Base-by-base conservation (phyloP, 2,329 filamentous ascomycete species). In the Colletotrichum sp. region DNA sequence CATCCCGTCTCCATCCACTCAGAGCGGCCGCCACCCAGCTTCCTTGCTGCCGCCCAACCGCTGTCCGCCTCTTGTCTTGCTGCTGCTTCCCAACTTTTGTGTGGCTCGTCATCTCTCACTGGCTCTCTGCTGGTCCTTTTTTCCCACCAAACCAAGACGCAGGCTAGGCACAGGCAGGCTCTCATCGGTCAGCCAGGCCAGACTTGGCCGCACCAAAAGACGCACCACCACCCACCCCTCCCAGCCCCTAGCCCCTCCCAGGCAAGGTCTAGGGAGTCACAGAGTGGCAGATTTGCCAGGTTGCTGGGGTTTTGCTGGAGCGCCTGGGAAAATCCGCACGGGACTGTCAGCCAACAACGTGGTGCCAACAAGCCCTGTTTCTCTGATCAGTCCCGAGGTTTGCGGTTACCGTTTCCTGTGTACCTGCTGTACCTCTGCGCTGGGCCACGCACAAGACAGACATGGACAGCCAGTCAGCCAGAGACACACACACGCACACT, bases 331-430 rank as follows among this genome's bases (percentile, higher is more conserved):
- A 69, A 59, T 49, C 63, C 34, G 59, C 75, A 55, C 65, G 79
- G 80, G 78, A 78, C 80, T 80, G 72, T 76, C 79, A 78, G 80
- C 80, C 81, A 81, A 81, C 79, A 79, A 78, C 78, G 80, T 82
- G 81, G 79, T 78, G 78, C 80, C 79, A 78, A 65, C 71, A 66
- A 72, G 70, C 70, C 74, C 64, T 69, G 74, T 34, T 29, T 71
- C 44, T 69, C 69, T 65, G 57, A 71, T 65, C 73, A 34, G 64
- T 65, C 19, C 64, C 44, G 44, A 68, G 64, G n/a, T 34, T 59
- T 64, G 27, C 57, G 55, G 49, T 57, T 25, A 16, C 19, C 13
- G 52, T 34, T 15, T 8, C 22, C 25, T 61, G 29, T 13, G 30
- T 19, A 22, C 29, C 80, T n/a, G 39, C 39, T 44, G 6, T 49